Base-by-base conservation (phyloP, 257 asterid genomes). In the Jasminum sambac region DNA sequence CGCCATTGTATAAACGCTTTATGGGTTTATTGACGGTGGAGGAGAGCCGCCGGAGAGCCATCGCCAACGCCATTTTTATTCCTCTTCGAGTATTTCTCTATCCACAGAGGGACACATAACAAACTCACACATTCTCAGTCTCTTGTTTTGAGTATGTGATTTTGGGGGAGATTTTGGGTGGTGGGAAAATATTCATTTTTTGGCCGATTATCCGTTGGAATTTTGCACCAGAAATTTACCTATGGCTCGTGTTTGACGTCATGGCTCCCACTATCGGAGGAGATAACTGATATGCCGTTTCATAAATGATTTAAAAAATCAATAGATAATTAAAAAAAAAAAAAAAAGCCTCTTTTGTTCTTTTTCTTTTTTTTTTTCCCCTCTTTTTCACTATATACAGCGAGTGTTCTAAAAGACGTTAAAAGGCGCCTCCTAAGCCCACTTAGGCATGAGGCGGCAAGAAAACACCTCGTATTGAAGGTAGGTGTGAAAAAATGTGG, bases 31-130 rank as follows among this genome's bases (percentile, higher is more conserved):
- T 84, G 26, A 87, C 43, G 70, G 91, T 79, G 77, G 96, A 83
- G 36, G 96, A 89, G 60, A 92, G 87, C 82, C 90, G 83, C 77
- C 97, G 80, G 41, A 90, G 73, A 64, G 95, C 98, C 89, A 87
- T 83, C n/a, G 96, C 93, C 89, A 88, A 10, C 24, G 85, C 89
- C 95, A 88, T 92, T 69, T 43, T 17, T 46, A 40, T 71, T 19
- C 25, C 24, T 19, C n/a, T 39, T 17, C 55, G 21, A 40, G 9
- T 41, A 40, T 50, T 11, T 64, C 57, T 75, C 72, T 19, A 68
- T 76, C 78, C 62, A 73, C 59, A 38, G 63, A 24, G 43, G 60
- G 74, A 68, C 73, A 74, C 63, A 70, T 8, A 65, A 17, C 3
- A 24, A 48, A 39, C 55, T 39, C 38, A 42, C 36, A 36, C 23